These are phyloP conservation scores for Bruguiera parviflora DNA, from an alignment of 345 rosid genomes.

Conservation along the genomic window DNA sequence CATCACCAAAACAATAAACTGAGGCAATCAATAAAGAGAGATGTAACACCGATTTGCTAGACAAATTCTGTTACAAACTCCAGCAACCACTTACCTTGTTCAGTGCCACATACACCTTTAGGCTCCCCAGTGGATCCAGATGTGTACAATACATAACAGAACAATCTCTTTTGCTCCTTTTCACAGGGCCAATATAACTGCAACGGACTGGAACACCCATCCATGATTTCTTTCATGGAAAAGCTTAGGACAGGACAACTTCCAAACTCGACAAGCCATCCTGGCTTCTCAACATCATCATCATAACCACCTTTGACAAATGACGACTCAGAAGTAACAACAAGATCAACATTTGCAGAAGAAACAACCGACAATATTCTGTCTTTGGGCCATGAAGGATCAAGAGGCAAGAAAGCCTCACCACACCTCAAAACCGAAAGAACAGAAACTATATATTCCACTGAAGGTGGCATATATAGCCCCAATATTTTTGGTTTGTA, in stretches of 20 bases:
- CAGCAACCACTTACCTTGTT: constrained; percentile 51
- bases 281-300: constrained; percentile 23
- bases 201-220: constrained; percentile 6
- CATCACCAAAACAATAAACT: too few relatives aligned
- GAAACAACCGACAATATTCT: constrained; percentile 57
- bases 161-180: constrained; percentile 39
- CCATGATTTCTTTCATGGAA: constrained; percentile 42
- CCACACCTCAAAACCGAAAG: constrained; percentile 78
- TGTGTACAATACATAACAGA: constrained; percentile 86
- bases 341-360: constrained; percentile 46
- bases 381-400: constrained; percentile 83
- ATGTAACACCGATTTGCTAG: neutral
- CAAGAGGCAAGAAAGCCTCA: constrained; percentile 81
- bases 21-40: too few relatives aligned
- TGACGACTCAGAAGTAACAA: constrained; percentile 46
- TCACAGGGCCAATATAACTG: constrained; percentile 56
- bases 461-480: constrained; percentile 69
- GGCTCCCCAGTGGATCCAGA: constrained; percentile 94
- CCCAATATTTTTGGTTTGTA: constrained; percentile 62
- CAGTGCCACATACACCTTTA: constrained; percentile 91
- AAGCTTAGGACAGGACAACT: constrained; percentile 47
- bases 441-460: constrained; percentile 71
- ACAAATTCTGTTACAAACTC: neutral
- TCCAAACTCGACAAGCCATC: constrained; percentile 46
- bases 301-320: constrained; percentile 37